Evolutionary conservation across 768 basidiomycete species (phyloP), one percentile per base, ranked within the genome.

Genomic region (Amanita exitialis): DNA sequence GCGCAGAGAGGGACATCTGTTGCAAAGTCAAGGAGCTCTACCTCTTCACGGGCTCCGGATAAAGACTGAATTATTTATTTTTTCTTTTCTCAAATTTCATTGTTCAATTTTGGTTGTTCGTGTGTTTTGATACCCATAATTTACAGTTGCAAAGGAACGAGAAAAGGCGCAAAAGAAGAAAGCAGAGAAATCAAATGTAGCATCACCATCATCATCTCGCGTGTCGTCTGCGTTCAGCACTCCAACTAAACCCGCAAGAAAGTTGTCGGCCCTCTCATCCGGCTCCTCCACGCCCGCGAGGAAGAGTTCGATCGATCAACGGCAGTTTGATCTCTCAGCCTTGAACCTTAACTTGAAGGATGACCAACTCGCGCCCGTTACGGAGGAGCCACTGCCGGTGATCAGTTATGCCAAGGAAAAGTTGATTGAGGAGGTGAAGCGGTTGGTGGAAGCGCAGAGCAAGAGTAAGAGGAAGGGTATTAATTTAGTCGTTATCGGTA

Each of bases 401-500:
- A 67, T 87, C 52, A 76, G 70, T 18, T 71, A 89, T 56, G 83
- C 87, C 12, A 74, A 77, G 53, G 92, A 89, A 63, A 94, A 87
- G 62, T 65, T 98, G 39, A 61, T 98, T 4, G 86, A 89, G 57
- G 89, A 95, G 65, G 91, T 84, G 0, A 78, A 65, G 54, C 72
- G 69, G 47, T 69, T 67, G 3, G 62, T 85, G 27, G 73, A 76
- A 21, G 66, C 62, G 2, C 66, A 76, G 52, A 71, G 67, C 18
- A 69, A 72, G 53, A 72, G 72, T 35, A 71, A 68, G 42, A 91
- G 82, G 66, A 85, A 81, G 58, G 77, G 74, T 10, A 69, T 97
- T 45, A 94, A 86, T 63, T 69, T 99, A 57, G 86, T 98, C 23
- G 91, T 99, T 41, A 85, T 99, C 38, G 96, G 95, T 95, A 62